Conservation (phyloP, 805 yeast genomes). For the Yarrowia sp. region DNA sequence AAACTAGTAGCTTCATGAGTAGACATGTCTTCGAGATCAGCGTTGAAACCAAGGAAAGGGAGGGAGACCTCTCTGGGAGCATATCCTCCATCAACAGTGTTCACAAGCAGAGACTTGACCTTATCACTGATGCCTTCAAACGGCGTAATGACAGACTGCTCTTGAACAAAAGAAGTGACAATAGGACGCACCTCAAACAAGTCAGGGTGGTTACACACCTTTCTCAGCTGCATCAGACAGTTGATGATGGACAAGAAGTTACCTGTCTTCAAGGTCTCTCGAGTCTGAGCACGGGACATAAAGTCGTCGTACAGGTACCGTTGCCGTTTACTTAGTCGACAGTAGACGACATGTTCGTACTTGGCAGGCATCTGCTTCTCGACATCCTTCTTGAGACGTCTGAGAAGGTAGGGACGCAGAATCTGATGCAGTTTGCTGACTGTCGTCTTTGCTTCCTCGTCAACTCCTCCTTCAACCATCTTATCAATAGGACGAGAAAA, state of each 20-base stretch:
- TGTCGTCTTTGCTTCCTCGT: conserved; percentile 78
- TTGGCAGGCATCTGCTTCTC: conserved; percentile 99
- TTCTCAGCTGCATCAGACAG: conserved; percentile 96
- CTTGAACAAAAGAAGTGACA: conserved; percentile 84
- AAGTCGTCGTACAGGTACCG: conserved; percentile 92
- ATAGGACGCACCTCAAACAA: conserved; percentile 95
- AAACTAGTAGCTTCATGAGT: conserved; percentile 42
- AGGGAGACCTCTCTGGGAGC: conserved; percentile 55
- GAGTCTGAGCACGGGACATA: conserved; percentile 95
- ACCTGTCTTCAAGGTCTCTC: conserved; percentile 91
- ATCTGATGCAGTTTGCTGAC: conserved; percentile 92
- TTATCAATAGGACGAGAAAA: conserved; percentile 97
- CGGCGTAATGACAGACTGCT: conserved; percentile 62
- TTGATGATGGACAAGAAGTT: conserved; percentile 93
- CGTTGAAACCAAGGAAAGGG: conserved; percentile 61
- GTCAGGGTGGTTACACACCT: conserved; percentile 96
- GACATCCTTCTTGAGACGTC: conserved; percentile 94
- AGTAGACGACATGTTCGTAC: conserved; percentile 91
- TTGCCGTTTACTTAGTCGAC: conserved; percentile 91
- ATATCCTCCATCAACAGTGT: conserved; percentile 41
- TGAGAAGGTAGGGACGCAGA: conserved; percentile 85
- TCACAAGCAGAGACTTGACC: conserved; percentile 51
- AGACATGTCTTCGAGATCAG: conserved; percentile 56
- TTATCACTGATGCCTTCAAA: conserved; percentile 56
- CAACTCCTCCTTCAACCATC: conserved; percentile 74